phyloP scores from a whole-genome alignment of 352 stramenopile genomes.

The Lagenidium giganteum region DNA sequence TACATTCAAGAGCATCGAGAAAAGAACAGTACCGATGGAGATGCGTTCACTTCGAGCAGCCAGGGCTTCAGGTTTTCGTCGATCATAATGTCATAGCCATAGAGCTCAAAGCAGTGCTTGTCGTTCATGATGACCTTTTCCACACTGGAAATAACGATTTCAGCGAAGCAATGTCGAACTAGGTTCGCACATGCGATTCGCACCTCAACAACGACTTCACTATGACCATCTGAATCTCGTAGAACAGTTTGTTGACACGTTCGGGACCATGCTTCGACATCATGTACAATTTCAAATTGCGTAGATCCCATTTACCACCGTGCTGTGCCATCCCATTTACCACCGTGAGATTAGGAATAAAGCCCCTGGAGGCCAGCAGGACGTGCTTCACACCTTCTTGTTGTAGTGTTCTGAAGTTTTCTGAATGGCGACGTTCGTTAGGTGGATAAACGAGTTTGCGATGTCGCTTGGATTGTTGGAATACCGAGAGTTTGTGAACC shows the following conservation, averaged over 20 bases:
- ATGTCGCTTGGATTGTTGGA: slow-evolving; percentile 87
- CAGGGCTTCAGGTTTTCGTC: slow-evolving; percentile 89
- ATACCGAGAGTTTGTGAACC: slow-evolving; percentile 91
- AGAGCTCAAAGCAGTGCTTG: slow-evolving; percentile 95
- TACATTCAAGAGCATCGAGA: neutral
- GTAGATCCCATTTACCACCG: slow-evolving; percentile 90
- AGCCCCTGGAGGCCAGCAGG: neutral
- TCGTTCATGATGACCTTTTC: slow-evolving; percentile 95
- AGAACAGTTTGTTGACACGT: slow-evolving; percentile 84
- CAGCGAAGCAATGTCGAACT: too few species aligned
- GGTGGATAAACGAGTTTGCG: slow-evolving; percentile 90
- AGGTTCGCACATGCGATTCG: too few species aligned
- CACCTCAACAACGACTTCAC: slow-evolving; percentile 79
- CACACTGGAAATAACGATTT: slow-evolving; percentile 52
- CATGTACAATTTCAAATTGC: slow-evolving; percentile 89
- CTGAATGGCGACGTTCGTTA: slow-evolving; percentile 94
- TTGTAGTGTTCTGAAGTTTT: slow-evolving; percentile 94
- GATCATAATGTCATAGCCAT: slow-evolving; percentile 92
- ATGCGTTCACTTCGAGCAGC: slow-evolving; percentile 93
- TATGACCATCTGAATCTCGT: slow-evolving; percentile 88
- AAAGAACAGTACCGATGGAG: slow-evolving; percentile 59
- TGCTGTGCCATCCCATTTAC: slow-evolving; percentile 48
- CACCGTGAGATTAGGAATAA: slow-evolving; percentile 2
- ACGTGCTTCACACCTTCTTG: slow-evolving; percentile 36
- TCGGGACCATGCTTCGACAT: slow-evolving; percentile 83